A percentile compares a stretch with the other conserved stretches of the same genome.
Evolutionary conservation across 306 rosid species (phyloP).

Genomic region (Urtica urens): DNA sequence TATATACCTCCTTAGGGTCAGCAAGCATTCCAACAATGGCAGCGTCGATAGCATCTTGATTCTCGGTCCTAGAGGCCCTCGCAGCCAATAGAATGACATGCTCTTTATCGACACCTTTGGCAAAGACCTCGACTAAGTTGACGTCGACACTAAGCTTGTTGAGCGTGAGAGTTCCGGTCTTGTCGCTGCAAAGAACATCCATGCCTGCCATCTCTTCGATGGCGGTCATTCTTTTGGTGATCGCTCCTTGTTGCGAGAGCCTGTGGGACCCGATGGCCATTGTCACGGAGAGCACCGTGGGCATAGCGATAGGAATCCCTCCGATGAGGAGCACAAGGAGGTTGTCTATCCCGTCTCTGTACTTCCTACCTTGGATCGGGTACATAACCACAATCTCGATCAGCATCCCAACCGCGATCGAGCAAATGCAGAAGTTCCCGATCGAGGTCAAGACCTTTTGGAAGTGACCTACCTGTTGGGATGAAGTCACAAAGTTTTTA

Average conservation of each 20-base stretch:
- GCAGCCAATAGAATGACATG: conserved; percentile 82
- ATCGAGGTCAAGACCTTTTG: conserved; percentile 86
- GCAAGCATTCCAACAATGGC: conserved; percentile 99
- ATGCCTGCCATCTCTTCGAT: conserved; percentile 99
- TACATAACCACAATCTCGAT: conserved; percentile 89
- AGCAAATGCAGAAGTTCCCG: conserved; percentile 94
- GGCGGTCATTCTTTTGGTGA: conserved; percentile 97
- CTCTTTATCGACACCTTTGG: conserved; percentile 72
- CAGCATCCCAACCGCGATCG: conserved; percentile 86
- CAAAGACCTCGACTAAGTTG: conserved; percentile 76
- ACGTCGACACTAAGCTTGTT: conserved; percentile 85
- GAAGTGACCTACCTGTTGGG: too few relatives aligned
- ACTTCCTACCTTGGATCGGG: conserved; percentile 81
- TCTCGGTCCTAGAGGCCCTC: conserved; percentile 85
- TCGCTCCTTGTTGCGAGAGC: conserved; percentile 95
- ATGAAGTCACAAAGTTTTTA: too few relatives aligned
- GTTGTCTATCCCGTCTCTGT: conserved; percentile 84
- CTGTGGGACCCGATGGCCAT: conserved; percentile 99
- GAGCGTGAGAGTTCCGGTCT: conserved; percentile 94
- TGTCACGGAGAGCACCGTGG: conserved; percentile 93
- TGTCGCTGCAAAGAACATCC: conserved; percentile 99
- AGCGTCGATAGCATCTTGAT: conserved; percentile 96
- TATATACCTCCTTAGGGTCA: conserved; percentile 91
- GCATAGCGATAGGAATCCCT: conserved; percentile 99
- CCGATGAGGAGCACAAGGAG: conserved; percentile 96